Percentiles rank a stretch among this genome's conserved stretches.
Evolutionary conservation across 2,329 filamentous ascomycete species (phyloP).

Genomic region (Pseudopyrenochaeta lycopersici): DNA sequence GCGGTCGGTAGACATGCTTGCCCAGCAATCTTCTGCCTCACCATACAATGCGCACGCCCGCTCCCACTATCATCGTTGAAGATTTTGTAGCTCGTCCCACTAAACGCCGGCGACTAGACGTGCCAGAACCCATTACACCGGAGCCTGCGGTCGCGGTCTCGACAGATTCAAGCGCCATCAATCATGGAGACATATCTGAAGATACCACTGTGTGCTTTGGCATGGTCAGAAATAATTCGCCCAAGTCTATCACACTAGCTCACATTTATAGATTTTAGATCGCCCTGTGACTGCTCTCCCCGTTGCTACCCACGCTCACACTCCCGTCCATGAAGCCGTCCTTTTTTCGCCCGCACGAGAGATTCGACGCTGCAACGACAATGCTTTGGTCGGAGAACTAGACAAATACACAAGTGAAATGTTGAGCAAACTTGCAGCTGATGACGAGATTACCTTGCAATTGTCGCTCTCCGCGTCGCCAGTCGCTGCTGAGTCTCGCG

Average conservation of each 20-base stretch:
- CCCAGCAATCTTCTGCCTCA: background rate
- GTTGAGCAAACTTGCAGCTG: background rate
- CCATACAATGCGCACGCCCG: background rate
- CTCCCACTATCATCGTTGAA: background rate
- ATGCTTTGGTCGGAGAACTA: background rate
- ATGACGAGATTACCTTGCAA: background rate
- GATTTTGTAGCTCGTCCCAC: background rate
- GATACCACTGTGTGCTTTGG: conserved; percentile 6
- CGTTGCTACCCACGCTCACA: background rate
- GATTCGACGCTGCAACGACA: background rate
- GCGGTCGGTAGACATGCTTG: no score
- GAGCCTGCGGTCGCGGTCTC: no score
- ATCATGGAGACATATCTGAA: background rate
- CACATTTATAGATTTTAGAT: background rate
- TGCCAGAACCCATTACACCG: no score
- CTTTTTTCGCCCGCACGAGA: background rate
- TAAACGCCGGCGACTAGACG: conserved; percentile 4
- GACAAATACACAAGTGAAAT: background rate
- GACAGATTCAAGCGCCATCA: no score
- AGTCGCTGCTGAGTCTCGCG: background rate
- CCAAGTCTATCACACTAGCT: background rate
- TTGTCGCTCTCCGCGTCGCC: background rate
- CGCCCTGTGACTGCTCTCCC: background rate
- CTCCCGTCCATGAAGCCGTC: background rate
- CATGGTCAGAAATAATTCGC: background rate